Base-by-base conservation (phyloP, 768 basidiomycete genomes). In the Myochromella boudieri region DNA sequence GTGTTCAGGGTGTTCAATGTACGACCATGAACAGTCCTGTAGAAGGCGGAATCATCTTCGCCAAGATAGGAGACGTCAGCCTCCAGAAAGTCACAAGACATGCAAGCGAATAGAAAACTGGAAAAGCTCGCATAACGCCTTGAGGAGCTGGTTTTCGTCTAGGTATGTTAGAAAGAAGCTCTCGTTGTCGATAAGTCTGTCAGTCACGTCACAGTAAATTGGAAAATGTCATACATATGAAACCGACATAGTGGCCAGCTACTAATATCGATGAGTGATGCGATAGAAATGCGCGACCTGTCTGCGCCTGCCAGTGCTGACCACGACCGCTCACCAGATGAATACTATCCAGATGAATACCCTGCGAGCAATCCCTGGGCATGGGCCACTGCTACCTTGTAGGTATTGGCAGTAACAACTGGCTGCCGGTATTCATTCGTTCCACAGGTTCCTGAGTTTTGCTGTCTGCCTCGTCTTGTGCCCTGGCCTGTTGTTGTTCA, bases 401-500 rank as follows among this genome's bases (percentile, higher is more conserved):
- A 48, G 53, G 57, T 44, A 42, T 61, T 37, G 17, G n/a, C n/a
- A n/a, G n/a, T n/a, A n/a, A n/a, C n/a, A n/a, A n/a, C n/a, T n/a
- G n/a, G n/a, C n/a, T 17, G n/a, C 20, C 47, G 57, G 39, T 44
- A 7, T 15, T 40, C 5, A 46, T 24, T 27, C 53, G 41, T 51
- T 54, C 9, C 50, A 56, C 33, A 25, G 49, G 34, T 52, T 53
- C 46, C 61, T 48, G 18, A 47, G 60, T 44, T 37, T 25, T 27
- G 55, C 63, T 12, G 28, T 51, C 40, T 59, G 60, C 54, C 65
- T 81, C 38, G 58, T 77, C 3, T 57, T 79, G 25, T 85, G 74
- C 50, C 87, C 89, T 44, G 76, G 80, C 22, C 60, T 90, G 39
- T 68, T 90, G 25, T 75, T 89, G 41, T 88, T 90, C 62, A 66